Base-by-base conservation (phyloP, 140 eudicot genomes). In the Senecio squalidus region DNA sequence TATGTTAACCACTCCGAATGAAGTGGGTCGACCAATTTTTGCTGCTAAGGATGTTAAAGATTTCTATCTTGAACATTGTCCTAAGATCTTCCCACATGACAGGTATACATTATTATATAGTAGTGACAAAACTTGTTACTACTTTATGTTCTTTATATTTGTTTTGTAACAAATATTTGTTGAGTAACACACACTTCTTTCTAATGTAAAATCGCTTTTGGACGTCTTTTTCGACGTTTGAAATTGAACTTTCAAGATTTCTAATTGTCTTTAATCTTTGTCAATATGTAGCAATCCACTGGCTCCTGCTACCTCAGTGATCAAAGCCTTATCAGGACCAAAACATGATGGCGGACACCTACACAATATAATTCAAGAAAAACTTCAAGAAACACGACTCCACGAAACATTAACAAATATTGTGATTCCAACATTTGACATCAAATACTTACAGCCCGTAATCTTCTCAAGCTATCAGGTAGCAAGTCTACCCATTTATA, bases 401-500 rank as follows among this genome's bases (percentile, higher is more conserved):
- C 67, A 63, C 25, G 66, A 82, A 24, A 60, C 79, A 1, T 33
- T 82, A 30, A 74, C 82, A 8, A 77, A 74, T 33, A 58, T 74
- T 3, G 84, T 74, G 21, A 74, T 82, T 23, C 84, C 84, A 14
- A 58, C 79, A 0, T 78, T 74, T 15, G 84, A 74, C 58, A 76
- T 77, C 65, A 68, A 60, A 58, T 5, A 55, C 5, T 11, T 81
- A 18, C 83, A 81, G 57, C 88, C 88, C 14, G 39, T 52, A 6
- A 69, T 76, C 47, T 81, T 81, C 65, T 69, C 88, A 2, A 73
- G 73, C 55, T 76, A 29, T 62, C 58, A 73, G 78, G 81, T 79
- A 30, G 38, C n/a, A 6, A 5, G 26, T 24, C 24, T 52, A 54
- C 14, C 4, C 6, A 65, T 53, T 6, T 21, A 7, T n/a, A n/a